A percentile compares a stretch with the other conserved stretches of the same genome.
Conservation (phyloP, 2,329 filamentous ascomycete genomes). For the Penicillium nordicum region DNA sequence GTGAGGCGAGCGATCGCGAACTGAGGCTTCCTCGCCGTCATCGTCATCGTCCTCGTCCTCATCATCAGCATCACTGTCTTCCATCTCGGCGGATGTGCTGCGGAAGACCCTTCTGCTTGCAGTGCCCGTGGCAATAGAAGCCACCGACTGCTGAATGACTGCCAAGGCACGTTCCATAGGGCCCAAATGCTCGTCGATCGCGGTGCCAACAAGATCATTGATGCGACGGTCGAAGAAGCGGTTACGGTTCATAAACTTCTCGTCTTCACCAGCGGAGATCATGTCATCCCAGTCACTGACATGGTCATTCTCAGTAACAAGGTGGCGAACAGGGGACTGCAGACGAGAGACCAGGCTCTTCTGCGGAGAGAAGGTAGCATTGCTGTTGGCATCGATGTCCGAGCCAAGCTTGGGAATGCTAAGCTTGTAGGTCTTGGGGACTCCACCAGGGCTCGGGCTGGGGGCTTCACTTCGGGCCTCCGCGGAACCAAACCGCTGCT, state of each 20-base stretch:
- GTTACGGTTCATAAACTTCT: conserved; percentile 75
- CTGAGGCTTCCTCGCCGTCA: conserved; percentile 48
- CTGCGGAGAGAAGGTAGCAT: conserved; percentile 56
- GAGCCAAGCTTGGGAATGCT: conserved; percentile 40
- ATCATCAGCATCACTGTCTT: conserved; percentile 88
- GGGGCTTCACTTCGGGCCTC: conserved; percentile 65
- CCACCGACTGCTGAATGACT: conserved; percentile 68
- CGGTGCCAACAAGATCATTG: conserved; percentile 75
- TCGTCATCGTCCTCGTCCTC: conserved; percentile 75
- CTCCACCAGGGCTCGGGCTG: conserved; percentile 66
- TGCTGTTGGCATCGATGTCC: conserved; percentile 37
- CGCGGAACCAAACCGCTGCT: conserved; percentile 51
- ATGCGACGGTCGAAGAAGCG: conserved; percentile 90
- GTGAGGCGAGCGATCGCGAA: conserved; percentile 72
- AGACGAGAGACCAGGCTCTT: conserved; percentile 58
- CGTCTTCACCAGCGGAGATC: conserved; percentile 76
- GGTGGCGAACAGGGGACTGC: conserved; percentile 57
- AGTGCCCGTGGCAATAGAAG: conserved; percentile 54
- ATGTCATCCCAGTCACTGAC: conserved; percentile 91
- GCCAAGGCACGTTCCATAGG: conserved; percentile 78
- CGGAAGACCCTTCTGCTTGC: conserved; percentile 59
- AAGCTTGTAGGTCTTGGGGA: conserved; percentile 46
- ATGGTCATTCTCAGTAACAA: conserved; percentile 60
- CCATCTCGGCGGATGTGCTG: conserved; percentile 65
- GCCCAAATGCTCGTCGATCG: conserved; percentile 71